Evolutionary conservation across 139 green algal genomes (phyloP).

Genomic region (Chlamydomonas asymmetrica): DNA sequence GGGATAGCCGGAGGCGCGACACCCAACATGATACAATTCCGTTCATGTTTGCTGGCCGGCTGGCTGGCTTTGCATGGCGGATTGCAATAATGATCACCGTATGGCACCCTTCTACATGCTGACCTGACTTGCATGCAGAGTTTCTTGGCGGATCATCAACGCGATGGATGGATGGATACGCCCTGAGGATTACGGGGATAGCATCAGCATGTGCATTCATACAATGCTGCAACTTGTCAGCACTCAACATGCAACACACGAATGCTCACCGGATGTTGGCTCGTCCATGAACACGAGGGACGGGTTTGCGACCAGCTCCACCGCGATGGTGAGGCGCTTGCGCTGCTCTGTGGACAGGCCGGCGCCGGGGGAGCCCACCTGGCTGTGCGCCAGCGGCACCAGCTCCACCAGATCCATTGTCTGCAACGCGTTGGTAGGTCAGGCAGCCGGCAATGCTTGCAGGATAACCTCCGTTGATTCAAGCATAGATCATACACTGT

Average conservation of each 20-base stretch:
- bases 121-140: background rate
- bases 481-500: conserved; percentile 26
- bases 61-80: background rate
- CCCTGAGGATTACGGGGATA: background rate
- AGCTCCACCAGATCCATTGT: conserved; percentile 77
- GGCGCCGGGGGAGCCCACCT: background rate
- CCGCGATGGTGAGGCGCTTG: conserved; percentile 87
- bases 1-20: conserved; percentile 1
- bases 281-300: conserved; percentile 50
- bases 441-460: no score
- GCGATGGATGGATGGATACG: background rate
- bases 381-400: background rate
- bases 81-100: background rate
- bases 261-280: conserved; percentile 25
- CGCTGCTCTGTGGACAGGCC: conserved; percentile 79
- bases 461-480: conserved; percentile 39
- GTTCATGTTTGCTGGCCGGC: no score
- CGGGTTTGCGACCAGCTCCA: conserved; percentile 84
- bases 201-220: background rate
- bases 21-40: no score
- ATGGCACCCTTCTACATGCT: background rate
- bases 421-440: background rate
- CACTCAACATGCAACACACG: background rate
- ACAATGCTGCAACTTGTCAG: no score
- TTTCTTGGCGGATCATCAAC: conserved; percentile 1